A percentile compares a stretch with the other conserved stretches of the same genome.
Conservation (phyloP, 2,329 filamentous ascomycete species). For the Hypoxylon sp. region DNA sequence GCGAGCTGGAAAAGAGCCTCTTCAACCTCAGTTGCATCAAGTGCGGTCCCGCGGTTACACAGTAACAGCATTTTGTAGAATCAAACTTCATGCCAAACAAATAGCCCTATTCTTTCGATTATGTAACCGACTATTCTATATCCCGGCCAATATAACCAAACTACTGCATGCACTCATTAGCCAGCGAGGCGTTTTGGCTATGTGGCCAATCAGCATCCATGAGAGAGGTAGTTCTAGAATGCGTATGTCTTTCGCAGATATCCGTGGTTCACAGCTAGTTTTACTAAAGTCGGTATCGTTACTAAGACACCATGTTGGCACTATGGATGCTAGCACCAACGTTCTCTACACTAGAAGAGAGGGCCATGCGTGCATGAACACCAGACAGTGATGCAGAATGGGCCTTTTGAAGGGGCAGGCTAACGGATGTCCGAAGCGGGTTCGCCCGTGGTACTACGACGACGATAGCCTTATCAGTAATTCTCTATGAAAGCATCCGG, state of each 20-base stretch:
- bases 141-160: background rate
- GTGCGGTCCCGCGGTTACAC: conserved; percentile 15
- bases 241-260: background rate
- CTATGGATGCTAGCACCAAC: background rate
- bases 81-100: background rate
- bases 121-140: background rate
- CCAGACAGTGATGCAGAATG: conserved; percentile 16
- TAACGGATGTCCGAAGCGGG: conserved; percentile 35
- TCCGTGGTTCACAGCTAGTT: background rate
- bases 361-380: conserved; percentile 20
- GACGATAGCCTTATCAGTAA: conserved; percentile 1
- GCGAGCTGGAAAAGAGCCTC: conserved; percentile 17
- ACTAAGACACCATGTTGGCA: background rate
- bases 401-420: conserved; percentile 3
- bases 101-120: background rate
- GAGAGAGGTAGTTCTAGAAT: background rate
- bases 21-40: background rate
- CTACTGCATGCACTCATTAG: background rate
- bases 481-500: background rate
- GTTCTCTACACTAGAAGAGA: background rate
- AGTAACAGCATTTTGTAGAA: background rate
- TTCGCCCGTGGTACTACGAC: background rate
- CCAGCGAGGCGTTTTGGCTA: background rate
- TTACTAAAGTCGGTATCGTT: background rate
- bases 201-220: background rate